phyloP scores from a whole-genome alignment of 805 yeast genomes.

The Pichia pseudocactophila region DNA sequence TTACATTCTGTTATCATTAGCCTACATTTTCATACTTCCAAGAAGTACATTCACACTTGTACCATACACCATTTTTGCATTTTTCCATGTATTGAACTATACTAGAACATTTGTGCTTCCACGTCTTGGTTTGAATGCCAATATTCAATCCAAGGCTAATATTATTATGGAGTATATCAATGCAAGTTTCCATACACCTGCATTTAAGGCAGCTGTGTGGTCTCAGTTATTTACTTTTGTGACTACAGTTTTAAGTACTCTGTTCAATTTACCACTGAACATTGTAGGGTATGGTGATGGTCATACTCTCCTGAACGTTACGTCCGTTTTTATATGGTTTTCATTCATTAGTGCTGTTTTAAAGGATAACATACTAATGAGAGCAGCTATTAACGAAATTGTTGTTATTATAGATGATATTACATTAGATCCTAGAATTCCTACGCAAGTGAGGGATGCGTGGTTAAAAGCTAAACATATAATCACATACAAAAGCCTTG shows the following conservation, averaged over 20 bases:
- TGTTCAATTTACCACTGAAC: constrained; percentile 16
- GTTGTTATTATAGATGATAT: constrained; percentile 31
- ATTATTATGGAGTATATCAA: constrained; percentile 35
- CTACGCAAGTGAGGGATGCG: constrained; percentile 34
- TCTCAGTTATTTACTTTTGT: constrained; percentile 34
- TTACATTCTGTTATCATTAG: constrained; percentile 50
- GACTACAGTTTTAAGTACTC: constrained; percentile 28
- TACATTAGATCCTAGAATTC: constrained; percentile 41
- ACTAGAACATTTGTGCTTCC: constrained; percentile 60
- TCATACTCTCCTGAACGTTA: constrained; percentile 32
- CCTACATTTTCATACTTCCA: constrained; percentile 50
- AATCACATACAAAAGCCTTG: constrained; percentile 7
- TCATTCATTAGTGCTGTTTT: constrained; percentile 68
- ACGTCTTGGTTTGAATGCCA: constrained; percentile 30
- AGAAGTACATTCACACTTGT: constrained; percentile 51
- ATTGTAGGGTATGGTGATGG: constrained; percentile 13
- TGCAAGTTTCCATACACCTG: constrained; percentile 46
- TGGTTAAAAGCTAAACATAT: constrained; percentile 39
- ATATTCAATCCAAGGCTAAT: constrained; percentile 10
- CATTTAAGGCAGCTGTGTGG: constrained; percentile 51
- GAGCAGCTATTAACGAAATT: constrained; percentile 23
- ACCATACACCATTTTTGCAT: constrained; percentile 70
- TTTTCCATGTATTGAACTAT: constrained; percentile 76
- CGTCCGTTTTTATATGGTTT: constrained; percentile 44
- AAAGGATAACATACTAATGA: constrained; percentile 67